phyloP scores from a whole-genome alignment of 2,329 filamentous ascomycete species.

The Colletotrichum tofieldiae region DNA sequence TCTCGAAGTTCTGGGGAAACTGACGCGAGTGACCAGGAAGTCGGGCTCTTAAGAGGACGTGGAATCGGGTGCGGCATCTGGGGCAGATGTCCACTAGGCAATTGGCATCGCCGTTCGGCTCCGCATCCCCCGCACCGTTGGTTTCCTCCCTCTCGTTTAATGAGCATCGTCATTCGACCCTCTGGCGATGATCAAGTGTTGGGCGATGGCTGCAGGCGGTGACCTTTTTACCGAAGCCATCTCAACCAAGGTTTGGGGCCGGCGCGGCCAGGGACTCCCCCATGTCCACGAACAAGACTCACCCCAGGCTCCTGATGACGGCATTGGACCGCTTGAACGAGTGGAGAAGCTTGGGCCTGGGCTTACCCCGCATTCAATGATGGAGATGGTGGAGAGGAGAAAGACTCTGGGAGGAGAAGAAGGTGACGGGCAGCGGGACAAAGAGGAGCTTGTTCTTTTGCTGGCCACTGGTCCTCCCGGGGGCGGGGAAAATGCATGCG shows the following conservation, averaged over 20 bases:
- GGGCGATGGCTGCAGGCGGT: slow-evolving; percentile 16
- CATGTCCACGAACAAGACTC: slow-evolving; percentile 12
- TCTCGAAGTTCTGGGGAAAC: not conserved
- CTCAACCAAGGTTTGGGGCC: slow-evolving; percentile 27
- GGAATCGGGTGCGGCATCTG: not conserved
- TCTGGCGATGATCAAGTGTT: not conserved
- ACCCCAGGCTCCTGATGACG: slow-evolving; percentile 19
- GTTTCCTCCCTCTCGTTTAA: not conserved
- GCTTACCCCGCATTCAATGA: slow-evolving; percentile 30
- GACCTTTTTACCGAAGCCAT: slow-evolving; percentile 31
- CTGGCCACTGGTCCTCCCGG: not conserved
- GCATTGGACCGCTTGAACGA: slow-evolving; percentile 41
- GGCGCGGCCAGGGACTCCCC: not conserved
- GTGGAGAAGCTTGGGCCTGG: slow-evolving; percentile 25
- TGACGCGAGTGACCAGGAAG: not conserved
- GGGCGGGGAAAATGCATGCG: not conserved
- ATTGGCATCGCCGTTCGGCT: slow-evolving; percentile 32
- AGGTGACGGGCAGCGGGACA: slow-evolving; percentile 23
- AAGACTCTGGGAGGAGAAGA: not conserved
- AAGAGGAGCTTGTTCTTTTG: not conserved
- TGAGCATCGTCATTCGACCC: slow-evolving; percentile 29
- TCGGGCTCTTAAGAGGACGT: slow-evolving; percentile 18
- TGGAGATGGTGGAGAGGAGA: slow-evolving; percentile 23
- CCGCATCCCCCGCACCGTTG: slow-evolving; percentile 38
- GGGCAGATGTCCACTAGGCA: slow-evolving; percentile 11